Evolutionary conservation across 441 rosid species (phyloP).

Genomic region (Populus hybrid): DNA sequence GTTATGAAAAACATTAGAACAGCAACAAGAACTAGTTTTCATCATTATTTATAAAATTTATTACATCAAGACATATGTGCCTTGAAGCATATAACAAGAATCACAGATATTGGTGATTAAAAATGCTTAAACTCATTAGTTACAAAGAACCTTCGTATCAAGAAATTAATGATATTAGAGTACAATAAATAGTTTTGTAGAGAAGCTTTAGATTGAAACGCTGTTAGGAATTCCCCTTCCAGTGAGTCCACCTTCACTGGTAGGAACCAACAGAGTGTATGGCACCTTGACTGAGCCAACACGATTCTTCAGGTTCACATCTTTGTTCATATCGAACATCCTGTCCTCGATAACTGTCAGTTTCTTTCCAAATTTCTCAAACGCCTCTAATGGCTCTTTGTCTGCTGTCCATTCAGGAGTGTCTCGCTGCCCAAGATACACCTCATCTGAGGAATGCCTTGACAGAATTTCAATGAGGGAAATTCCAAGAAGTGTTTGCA

Average conservation of each 20-base stretch:
- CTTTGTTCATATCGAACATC: constrained; percentile 46
- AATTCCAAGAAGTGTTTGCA: constrained; percentile 43
- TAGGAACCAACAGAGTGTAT: constrained; percentile 45
- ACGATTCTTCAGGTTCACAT: constrained; percentile 41
- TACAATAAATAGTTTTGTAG: neutral
- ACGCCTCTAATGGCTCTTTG: constrained; percentile 31
- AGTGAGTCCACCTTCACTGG: constrained; percentile 49
- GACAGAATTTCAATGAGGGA: constrained; percentile 47
- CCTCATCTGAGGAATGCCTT: constrained; percentile 44
- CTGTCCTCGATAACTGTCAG: constrained; percentile 37
- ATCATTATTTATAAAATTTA: too few relatives aligned
- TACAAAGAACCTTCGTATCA: too few relatives aligned
- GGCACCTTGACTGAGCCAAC: constrained; percentile 50
- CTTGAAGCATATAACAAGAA: neutral
- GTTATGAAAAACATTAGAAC: too few relatives aligned
- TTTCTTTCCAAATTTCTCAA: constrained; percentile 43
- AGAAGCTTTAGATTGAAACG: constrained; percentile 37
- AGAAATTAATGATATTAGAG: too few relatives aligned
- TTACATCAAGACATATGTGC: too few relatives aligned
- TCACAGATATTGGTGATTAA: neutral
- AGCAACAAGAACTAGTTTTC: too few relatives aligned
- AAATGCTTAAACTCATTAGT: neutral
- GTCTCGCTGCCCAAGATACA: constrained; percentile 51
- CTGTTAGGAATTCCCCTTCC: constrained; percentile 62
- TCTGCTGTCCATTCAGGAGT: constrained; percentile 48